Conservation (phyloP, 2,329 filamentous ascomycete species). For the Aspergillus uvarum region DNA sequence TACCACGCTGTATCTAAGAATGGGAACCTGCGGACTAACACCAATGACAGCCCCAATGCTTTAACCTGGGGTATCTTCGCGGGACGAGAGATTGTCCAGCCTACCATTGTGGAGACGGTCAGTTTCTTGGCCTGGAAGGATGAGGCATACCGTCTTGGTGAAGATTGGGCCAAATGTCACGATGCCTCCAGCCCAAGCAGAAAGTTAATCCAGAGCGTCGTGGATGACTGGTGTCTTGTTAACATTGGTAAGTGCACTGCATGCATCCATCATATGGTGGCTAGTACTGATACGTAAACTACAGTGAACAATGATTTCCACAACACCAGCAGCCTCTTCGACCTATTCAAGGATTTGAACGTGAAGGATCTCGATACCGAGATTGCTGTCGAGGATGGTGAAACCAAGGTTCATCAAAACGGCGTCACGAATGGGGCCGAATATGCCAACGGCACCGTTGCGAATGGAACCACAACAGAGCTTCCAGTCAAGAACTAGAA, state of each 20-base stretch:
- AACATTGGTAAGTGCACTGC: constrained; percentile 75
- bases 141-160: constrained; percentile 87
- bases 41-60: constrained; percentile 84
- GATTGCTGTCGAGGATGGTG: constrained; percentile 20
- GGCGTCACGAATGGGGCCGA: constrained; percentile 17
- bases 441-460: constrained; percentile 13
- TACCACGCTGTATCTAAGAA: constrained; percentile 90
- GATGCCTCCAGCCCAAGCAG: constrained; percentile 73
- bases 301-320: constrained; percentile 98
- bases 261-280: constrained; percentile 3
- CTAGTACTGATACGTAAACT: constrained; percentile 24
- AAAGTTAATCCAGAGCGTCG: constrained; percentile 74
- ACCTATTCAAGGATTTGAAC: constrained; percentile 73
- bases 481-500: constrained; percentile 27
- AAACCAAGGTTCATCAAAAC: constrained; percentile 24
- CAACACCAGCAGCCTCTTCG: constrained; percentile 75
- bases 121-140: constrained; percentile 99
- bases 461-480: constrained; percentile 20
- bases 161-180: constrained; percentile 93
- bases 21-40: constrained; percentile 80
- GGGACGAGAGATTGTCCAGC: constrained; percentile 98
- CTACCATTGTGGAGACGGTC: constrained; percentile 97
- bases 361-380: constrained; percentile 40
- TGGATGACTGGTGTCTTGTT: constrained; percentile 88
- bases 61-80: constrained; percentile 99